Conservation (phyloP, 2,329 filamentous ascomycete species). For the Calcarisporium arbuscula region DNA sequence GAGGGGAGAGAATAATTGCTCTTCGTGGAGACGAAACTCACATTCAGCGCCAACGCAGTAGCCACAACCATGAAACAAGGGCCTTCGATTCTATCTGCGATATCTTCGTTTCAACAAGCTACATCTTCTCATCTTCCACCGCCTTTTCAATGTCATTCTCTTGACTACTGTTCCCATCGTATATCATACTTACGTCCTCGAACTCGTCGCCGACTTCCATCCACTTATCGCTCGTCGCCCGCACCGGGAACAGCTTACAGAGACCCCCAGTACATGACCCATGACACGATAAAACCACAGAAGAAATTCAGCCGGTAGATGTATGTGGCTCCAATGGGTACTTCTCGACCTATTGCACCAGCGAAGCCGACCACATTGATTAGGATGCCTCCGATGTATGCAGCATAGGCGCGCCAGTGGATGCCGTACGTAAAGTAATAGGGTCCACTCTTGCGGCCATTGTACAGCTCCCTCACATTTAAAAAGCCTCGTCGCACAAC, state of each 20-base stretch:
- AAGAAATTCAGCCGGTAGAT: conserved; percentile 93
- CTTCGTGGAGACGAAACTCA: too few relatives aligned
- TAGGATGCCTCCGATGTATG: conserved; percentile 76
- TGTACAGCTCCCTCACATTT: conserved; percentile 73
- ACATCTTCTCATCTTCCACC: too few relatives aligned
- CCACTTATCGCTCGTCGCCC: conserved; percentile 70
- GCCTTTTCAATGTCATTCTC: conserved; percentile 19
- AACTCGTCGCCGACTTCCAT: conserved; percentile 66
- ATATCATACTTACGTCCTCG: conserved; percentile 44
- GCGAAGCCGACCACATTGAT: conserved; percentile 92
- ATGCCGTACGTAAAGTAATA: conserved; percentile 73
- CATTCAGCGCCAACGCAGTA: too few relatives aligned
- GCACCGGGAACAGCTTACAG: conserved; percentile 64
- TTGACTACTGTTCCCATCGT: conserved; percentile 35
- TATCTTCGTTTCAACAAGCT: too few relatives aligned
- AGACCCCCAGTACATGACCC: conserved; percentile 61
- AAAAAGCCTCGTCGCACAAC: conserved; percentile 76
- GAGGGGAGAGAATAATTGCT: too few relatives aligned
- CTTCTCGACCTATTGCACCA: conserved; percentile 64
- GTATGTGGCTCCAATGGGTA: conserved; percentile 74
- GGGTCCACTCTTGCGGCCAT: conserved; percentile 55
- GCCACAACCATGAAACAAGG: too few relatives aligned
- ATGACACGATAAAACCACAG: conserved; percentile 68
- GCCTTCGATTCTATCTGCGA: too few relatives aligned
- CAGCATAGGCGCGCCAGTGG: conserved; percentile 76